phyloP scores from a whole-genome alignment of 345 rosid genomes.

The Limnanthes douglasii region DNA sequence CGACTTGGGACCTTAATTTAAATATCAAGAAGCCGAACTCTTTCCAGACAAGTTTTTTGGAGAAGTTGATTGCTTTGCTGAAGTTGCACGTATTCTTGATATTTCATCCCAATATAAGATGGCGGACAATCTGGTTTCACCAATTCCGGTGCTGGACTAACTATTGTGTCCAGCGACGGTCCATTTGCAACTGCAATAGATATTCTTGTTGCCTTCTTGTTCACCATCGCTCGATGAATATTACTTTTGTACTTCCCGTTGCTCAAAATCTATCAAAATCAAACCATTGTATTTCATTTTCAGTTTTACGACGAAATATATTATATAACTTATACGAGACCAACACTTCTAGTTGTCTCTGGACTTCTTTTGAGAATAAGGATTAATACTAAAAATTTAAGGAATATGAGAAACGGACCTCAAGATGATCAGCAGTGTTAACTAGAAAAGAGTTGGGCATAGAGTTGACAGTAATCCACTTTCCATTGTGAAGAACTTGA shows the following conservation, averaged over 20 bases:
- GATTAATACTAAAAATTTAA: background rate
- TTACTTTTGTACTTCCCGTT: constrained; percentile 47
- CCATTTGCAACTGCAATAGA: constrained; percentile 19
- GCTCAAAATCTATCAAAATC: constrained; percentile 25
- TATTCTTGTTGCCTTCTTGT: constrained; percentile 18
- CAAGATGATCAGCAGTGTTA: constrained; percentile 33
- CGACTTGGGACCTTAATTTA: no score
- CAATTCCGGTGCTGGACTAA: constrained; percentile 18
- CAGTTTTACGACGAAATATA: background rate
- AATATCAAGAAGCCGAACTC: constrained; percentile 7
- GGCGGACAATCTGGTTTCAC: constrained; percentile 6
- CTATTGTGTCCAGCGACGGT: constrained; percentile 27
- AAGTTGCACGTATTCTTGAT: constrained; percentile 18
- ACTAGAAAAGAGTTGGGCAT: constrained; percentile 27
- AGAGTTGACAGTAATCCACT: constrained; percentile 27
- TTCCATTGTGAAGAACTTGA: constrained; percentile 27
- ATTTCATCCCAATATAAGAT: constrained; percentile 17
- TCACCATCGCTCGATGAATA: constrained; percentile 31
- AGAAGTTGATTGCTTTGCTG: constrained; percentile 22
- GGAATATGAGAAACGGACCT: constrained; percentile 13
- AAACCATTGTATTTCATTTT: background rate
- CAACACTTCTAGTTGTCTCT: no score
- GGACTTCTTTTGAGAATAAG: background rate
- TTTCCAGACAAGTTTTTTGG: constrained; percentile 21
- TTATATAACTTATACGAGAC: no score